phyloP scores from a whole-genome alignment of 1,284 basidiomycete species.

The Albatrellus sp. region DNA sequence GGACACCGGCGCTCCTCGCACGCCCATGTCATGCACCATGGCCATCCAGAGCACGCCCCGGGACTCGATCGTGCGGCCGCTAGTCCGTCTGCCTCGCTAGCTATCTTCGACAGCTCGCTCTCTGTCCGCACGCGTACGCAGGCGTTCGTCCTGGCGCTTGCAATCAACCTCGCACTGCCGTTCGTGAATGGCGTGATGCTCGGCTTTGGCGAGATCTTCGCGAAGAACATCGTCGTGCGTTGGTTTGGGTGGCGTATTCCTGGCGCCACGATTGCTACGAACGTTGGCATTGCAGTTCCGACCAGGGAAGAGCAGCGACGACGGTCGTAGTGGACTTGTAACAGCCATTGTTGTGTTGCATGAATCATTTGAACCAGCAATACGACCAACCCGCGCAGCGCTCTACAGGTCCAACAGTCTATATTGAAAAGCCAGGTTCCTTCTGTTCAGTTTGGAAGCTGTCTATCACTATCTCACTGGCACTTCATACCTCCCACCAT shows the following conservation, averaged over 20 bases:
- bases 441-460: too few relatives aligned
- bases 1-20: not conserved
- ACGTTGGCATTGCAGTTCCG: slow-evolving; percentile 21
- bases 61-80: slow-evolving; percentile 14
- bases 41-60: slow-evolving; percentile 12
- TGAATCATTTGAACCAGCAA: too few relatives aligned
- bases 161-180: slow-evolving; percentile 86
- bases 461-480: too few relatives aligned
- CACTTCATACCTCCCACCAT: too few relatives aligned
- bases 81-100: slow-evolving; percentile 55
- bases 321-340: too few relatives aligned
- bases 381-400: too few relatives aligned
- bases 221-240: slow-evolving; percentile 69
- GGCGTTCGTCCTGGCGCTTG: slow-evolving; percentile 72
- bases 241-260: slow-evolving; percentile 35
- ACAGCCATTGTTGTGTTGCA: too few relatives aligned
- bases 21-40: slow-evolving; percentile 3
- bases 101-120: slow-evolving; percentile 64
- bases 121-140: slow-evolving; percentile 52
- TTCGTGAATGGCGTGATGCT: slow-evolving; percentile 98
- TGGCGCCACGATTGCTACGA: slow-evolving; percentile 17
- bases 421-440: too few relatives aligned
- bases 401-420: too few relatives aligned
- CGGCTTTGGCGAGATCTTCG: slow-evolving; percentile 96
- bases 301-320: not conserved